Base-by-base conservation (phyloP, 495 filamentous ascomycete genomes). In the Xylaria cubensis region DNA sequence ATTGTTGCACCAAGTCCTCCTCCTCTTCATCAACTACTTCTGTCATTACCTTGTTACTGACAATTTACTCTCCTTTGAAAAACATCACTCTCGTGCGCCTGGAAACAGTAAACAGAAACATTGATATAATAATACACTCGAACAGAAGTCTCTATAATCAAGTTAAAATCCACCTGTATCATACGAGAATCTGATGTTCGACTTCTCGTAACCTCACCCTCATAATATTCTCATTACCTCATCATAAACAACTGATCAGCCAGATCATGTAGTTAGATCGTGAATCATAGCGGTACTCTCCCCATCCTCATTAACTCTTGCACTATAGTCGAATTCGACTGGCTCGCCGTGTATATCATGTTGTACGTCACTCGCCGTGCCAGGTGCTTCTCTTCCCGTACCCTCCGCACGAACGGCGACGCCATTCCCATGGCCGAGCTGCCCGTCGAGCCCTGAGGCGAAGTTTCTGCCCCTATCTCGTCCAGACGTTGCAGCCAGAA, bases 401-500 rank as follows among this genome's bases (percentile, higher is more conserved):
- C 64, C 21, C 56, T 63, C 21, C 56, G 71, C 24, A 73, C 55
- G 32, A 69, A 73, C 26, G 70, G 51, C 50, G 63, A 67, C 4
- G 51, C 21, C 53, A 44, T 67, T 2, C 42, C 68, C n/a, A 26
- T 56, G 24, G 50, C 55, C 26, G 55, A 69, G 56, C 53, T 51
- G 58, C 29, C 39, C 15, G 29, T 32, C 15, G 29, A 39, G 5
- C 42, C 64, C 32, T 56, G 62, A 4, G 61, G 62, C 0, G 67
- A 61, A 21, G 65, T 19, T 24, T 76, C 72, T 24, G 65, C 59
- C 39, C 67, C 74, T 32, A 74, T 74, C 66, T 76, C 74, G 42
- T 76, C 71, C 15, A 76, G 68, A 44, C 74, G 67, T 34, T 41
- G 58, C 42, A 76, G 69, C 74, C 74, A 76, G 68, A 70, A 76